Evolutionary conservation across 441 rosid genomes (phyloP).

Genomic region (Erodium trifolium): DNA sequence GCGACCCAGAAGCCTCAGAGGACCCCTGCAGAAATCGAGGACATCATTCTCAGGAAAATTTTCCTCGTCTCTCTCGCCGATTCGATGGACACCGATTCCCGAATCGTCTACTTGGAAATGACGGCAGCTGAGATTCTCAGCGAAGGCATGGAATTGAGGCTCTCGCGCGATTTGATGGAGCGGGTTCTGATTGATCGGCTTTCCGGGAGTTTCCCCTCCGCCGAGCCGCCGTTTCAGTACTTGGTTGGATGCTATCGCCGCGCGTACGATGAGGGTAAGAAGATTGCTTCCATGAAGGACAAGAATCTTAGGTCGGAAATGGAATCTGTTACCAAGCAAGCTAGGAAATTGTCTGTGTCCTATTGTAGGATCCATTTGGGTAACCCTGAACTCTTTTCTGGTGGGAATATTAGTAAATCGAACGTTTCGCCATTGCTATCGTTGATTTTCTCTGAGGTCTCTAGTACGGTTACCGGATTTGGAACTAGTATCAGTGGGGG

Average conservation of each 20-base stretch:
- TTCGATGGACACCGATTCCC: slow-evolving; percentile 36
- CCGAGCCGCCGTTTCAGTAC: slow-evolving; percentile 55
- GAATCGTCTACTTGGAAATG: slow-evolving; percentile 59
- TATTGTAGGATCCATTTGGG: slow-evolving; percentile 73
- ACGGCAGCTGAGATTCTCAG: slow-evolving; percentile 94
- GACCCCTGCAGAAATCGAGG: slow-evolving; percentile 72
- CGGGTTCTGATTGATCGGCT: slow-evolving; percentile 75
- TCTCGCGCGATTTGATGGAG: slow-evolving; percentile 71
- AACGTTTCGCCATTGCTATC: slow-evolving; percentile 57
- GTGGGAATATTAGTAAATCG: slow-evolving; percentile 22
- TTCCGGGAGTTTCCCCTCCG: slow-evolving; percentile 46
- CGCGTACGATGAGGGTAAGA: slow-evolving; percentile 65
- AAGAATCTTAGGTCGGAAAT: slow-evolving; percentile 50
- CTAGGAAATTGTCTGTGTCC: slow-evolving; percentile 61
- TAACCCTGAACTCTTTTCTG: slow-evolving; percentile 57
- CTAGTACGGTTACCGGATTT: slow-evolving; percentile 46
- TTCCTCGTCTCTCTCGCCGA: slow-evolving; percentile 55
- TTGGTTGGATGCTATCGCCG: slow-evolving; percentile 73
- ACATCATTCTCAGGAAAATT: slow-evolving; percentile 77
- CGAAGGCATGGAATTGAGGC: slow-evolving; percentile 60
- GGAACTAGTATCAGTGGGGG: slow-evolving; percentile 34
- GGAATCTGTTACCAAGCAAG: slow-evolving; percentile 53
- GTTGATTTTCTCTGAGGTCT: slow-evolving; percentile 53
- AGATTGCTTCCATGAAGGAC: slow-evolving; percentile 77
- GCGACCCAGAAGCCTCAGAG: slow-evolving; percentile 48